Evolutionary conservation across 106 monocot species (phyloP), one percentile per base, ranked within the genome.

Genomic region (Amphibolis antarctica): DNA sequence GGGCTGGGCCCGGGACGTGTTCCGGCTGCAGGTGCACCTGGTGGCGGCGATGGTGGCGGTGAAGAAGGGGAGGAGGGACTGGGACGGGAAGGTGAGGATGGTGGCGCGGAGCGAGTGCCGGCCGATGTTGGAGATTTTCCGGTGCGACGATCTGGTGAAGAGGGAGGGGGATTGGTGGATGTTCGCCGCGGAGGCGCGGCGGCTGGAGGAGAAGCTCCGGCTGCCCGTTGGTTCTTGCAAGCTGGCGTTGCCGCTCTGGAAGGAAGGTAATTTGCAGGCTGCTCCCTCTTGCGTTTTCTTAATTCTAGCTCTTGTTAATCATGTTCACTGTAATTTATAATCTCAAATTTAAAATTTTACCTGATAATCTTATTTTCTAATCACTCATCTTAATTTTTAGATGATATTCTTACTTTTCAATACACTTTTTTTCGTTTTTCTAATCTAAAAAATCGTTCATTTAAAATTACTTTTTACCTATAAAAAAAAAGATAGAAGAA

Each of bases 41-140:
- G 70, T 81, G 7, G 83, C 64, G 49, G 88, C 79, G 36, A 74
- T 79, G n/a, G 0, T 88, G 78, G 88, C 75, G 0, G 77, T 49
- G 64, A 66, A 56, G 62, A 81, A 63, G 51, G 88, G 68, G 20
- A 76, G 66, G 55, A 77, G 84, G 65, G 60, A 75, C 45, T 52
- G 31, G 64, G 29, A 26, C 26, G 82, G 82, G 31, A 62, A 24
- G 69, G 83, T 89, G 66, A 78, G 60, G 70, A 58, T 93, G 64
- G 70, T 69, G 46, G 50, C 81, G 29, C 12, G 54, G 15, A 83
- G 93, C 61, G 63, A 63, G 45, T 93, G 93, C 46, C 80, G 65
- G 68, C 93, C 93, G 28, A 93, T 93, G 93, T 75, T 81, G 78
- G 93, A 88, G 70, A 46, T 93, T 5, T 83, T 93, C 66, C 66